Evolutionary conservation across 2,329 filamentous ascomycete species (phyloP).

Genomic region (Aspergillus sp.): DNA sequence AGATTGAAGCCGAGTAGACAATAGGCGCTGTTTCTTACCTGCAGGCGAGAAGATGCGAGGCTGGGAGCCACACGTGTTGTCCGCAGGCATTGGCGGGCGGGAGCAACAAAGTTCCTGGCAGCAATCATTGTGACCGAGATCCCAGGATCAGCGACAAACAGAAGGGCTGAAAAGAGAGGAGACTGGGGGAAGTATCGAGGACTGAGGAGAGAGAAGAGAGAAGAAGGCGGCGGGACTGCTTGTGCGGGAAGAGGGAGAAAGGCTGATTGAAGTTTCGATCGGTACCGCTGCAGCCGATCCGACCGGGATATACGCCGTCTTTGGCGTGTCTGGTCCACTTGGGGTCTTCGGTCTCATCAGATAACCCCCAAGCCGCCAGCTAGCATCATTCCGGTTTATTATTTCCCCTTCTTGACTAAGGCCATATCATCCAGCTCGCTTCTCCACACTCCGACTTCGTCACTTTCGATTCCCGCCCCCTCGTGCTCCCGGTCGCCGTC

Average conservation of each 20-base stretch:
- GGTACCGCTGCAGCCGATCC: slow-evolving; percentile 30
- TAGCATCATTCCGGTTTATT: neutral
- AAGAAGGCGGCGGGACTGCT: slow-evolving; percentile 20
- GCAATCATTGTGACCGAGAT: slow-evolving; percentile 72
- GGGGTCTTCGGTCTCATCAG: slow-evolving; percentile 24
- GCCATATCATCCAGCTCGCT: slow-evolving; percentile 1
- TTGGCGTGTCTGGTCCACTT: slow-evolving; percentile 19
- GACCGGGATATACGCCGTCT: slow-evolving; percentile 24
- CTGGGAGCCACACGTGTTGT: slow-evolving; percentile 57
- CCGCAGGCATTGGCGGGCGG: slow-evolving; percentile 79
- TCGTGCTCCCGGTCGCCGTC: slow-evolving; percentile 14
- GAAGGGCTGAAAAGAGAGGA: slow-evolving; percentile 20
- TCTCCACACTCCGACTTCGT: slow-evolving; percentile 3
- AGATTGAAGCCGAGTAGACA: slow-evolving; percentile 17
- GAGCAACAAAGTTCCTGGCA: slow-evolving; percentile 75
- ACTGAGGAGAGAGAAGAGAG: slow-evolving; percentile 26
- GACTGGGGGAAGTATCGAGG: slow-evolving; percentile 16
- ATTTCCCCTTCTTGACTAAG: slow-evolving; percentile 1
- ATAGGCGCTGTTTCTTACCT: slow-evolving; percentile 56
- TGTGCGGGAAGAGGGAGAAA: slow-evolving; percentile 28
- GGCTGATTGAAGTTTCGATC: slow-evolving; percentile 18
- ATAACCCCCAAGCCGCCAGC: slow-evolving; percentile 19
- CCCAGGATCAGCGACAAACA: slow-evolving; percentile 26
- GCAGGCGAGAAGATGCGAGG: slow-evolving; percentile 55
- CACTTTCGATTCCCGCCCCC: neutral